Conservation (phyloP, 331 rosid species). For the Acacia pycnantha region DNA sequence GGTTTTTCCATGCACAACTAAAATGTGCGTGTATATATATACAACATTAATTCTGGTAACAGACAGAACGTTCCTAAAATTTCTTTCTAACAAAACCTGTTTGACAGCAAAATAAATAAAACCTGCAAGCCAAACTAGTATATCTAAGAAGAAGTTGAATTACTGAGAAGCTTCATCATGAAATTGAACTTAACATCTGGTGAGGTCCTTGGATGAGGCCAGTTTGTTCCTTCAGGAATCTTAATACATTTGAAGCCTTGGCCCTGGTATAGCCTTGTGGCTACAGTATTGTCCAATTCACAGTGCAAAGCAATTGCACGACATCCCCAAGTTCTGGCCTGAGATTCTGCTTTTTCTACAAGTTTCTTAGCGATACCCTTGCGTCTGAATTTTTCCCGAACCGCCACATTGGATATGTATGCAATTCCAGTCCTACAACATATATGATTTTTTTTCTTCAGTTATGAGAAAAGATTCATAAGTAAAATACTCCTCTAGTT, state of each 20-base stretch:
- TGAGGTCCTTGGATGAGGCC: constrained; percentile 93
- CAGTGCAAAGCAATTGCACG: constrained; percentile 89
- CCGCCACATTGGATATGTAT: constrained; percentile 93
- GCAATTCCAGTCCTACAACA: constrained; percentile 88
- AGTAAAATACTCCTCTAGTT: background rate
- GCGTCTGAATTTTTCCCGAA: constrained; percentile 72
- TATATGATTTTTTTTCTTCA: background rate
- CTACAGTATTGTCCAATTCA: constrained; percentile 75
- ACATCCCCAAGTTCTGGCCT: constrained; percentile 91
- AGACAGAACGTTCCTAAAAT: constrained; percentile 4
- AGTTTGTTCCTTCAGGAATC: constrained; percentile 91
- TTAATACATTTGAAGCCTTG: constrained; percentile 78
- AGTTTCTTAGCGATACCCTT: constrained; percentile 86
- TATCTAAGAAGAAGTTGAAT: constrained; percentile 41
- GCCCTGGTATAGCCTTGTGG: constrained; percentile 72
- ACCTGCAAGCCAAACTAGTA: background rate
- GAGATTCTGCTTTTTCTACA: constrained; percentile 80
- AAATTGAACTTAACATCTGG: constrained; percentile 71
- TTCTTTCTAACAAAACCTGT: background rate
- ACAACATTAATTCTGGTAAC: constrained; percentile 15
- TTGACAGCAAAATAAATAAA: constrained; percentile 11
- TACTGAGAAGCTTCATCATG: constrained; percentile 95
- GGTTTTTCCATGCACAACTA: background rate
- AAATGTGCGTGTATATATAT: background rate
- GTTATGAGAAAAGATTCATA: constrained; percentile 5